Base-by-base conservation (phyloP, 208 protist species). In the Crithidia acanthocephali region DNA sequence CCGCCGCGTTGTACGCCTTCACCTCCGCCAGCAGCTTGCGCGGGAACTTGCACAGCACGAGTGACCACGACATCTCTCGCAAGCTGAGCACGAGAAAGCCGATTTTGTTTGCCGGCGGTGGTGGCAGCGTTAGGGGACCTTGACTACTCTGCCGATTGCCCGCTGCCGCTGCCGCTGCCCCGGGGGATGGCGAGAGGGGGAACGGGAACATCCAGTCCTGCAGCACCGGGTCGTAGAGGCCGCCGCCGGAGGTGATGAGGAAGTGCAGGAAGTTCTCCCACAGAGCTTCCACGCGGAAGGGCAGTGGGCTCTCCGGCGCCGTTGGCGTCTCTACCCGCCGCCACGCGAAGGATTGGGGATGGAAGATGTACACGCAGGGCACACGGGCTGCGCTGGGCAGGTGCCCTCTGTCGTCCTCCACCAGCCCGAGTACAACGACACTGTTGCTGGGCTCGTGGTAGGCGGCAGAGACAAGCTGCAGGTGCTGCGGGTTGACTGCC, bases 141-240 rank as follows among this genome's bases (percentile, higher is more conserved):
- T 32, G 20, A 7, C 2, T 22, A 5, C 15, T 32, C 25, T 57
- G 33, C 28, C 35, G 20, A 22, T 59, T 18, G 13, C 27, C 13
- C 23, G 33, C 15, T 52, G 18, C 2, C 37, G 32, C 59, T 40
- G 37, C 59, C 4, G 25, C 28, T 11, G 18, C 9, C 16, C 35
- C 37, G 15, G 37, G 18, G 5, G 30, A 65, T 22, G 47, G 15
- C 25, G 50, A 50, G 9, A 47, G 51, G 44, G 59, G 64, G 27
- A 95, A 42, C 18, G 92, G 88, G 68, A 96, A 96, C 70, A 84
- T 90, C 88, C 88, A 94, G 50, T 58, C 68, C 32, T 88, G 70
- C 63, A 81, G 71, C 28, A 67, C 51, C 33, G 84, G 72, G 48
- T 96, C 92, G 66, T 93, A 86, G 47, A 85, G 79, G 25, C 82